Evolutionary conservation across 1,139 yeast genomes (phyloP).

Genomic region (Pichia sp.): DNA sequence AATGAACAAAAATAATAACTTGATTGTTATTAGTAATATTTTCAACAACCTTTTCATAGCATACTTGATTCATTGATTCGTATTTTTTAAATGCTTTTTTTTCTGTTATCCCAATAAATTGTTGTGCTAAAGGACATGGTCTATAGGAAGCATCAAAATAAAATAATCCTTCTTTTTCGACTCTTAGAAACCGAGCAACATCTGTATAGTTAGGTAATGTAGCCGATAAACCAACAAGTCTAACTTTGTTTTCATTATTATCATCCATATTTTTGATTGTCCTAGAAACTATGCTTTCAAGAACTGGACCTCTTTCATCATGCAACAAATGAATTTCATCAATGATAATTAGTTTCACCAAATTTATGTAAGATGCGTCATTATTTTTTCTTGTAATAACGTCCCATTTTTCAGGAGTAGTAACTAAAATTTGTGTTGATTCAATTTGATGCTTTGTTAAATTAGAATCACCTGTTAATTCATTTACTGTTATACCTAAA

Average conservation of each 20-base stretch:
- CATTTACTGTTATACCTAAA: constrained; percentile 71
- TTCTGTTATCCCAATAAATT: constrained; percentile 83
- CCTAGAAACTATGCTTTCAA: constrained; percentile 83
- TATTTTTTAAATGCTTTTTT: constrained; percentile 72
- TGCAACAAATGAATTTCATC: constrained; percentile 93
- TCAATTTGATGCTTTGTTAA: constrained; percentile 71
- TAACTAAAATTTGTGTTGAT: constrained; percentile 77
- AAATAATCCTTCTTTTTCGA: constrained; percentile 56
- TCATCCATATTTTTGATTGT: constrained; percentile 43
- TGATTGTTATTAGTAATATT: constrained; percentile 59
- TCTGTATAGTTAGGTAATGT: constrained; percentile 88
- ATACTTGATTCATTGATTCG: constrained; percentile 85
- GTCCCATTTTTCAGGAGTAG: constrained; percentile 87
- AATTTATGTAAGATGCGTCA: constrained; percentile 54
- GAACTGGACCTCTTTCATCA: constrained; percentile 92
- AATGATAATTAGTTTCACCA: constrained; percentile 70
- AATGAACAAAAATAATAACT: constrained; percentile 85
- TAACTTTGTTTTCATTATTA: constrained; percentile 39
- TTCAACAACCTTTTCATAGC: constrained; percentile 76
- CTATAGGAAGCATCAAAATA: constrained; percentile 79
- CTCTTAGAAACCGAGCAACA: constrained; percentile 78
- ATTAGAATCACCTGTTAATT: constrained; percentile 86
- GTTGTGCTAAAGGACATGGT: constrained; percentile 91
- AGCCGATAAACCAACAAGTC: constrained; percentile 88
- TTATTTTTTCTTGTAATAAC: constrained; percentile 78